These are phyloP conservation scores for Fusarium mexicanum DNA, from an alignment of 2,329 filamentous ascomycete genomes.

Conservation along the genomic window DNA sequence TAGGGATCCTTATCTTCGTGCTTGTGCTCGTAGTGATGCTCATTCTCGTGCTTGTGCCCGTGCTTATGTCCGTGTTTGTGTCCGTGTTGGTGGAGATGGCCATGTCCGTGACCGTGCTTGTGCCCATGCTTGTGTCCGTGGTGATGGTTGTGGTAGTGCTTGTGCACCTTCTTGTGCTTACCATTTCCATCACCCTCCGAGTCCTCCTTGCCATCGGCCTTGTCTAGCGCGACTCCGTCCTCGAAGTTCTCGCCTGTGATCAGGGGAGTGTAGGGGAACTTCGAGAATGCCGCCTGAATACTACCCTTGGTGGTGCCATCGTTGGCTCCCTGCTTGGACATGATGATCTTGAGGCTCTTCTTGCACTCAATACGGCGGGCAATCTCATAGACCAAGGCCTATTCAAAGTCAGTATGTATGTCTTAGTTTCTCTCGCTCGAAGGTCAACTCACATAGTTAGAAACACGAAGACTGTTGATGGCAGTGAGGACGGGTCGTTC, in stretches of 20 bases:
- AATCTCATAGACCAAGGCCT: slow-evolving; percentile 44
- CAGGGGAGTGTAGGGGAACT: slow-evolving; percentile 42
- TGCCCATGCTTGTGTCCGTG: slow-evolving; percentile 2
- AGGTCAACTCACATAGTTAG: slow-evolving; percentile 37
- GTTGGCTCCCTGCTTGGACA: slow-evolving; percentile 45
- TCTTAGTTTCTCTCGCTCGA: background rate
- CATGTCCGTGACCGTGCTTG: background rate
- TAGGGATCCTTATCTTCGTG: background rate
- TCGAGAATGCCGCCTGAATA: slow-evolving; percentile 41
- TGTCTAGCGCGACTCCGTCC: slow-evolving; percentile 18
- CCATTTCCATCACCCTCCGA: background rate
- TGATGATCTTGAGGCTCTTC: slow-evolving; percentile 36
- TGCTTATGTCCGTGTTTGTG: slow-evolving; percentile 3
- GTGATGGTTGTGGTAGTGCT: slow-evolving; percentile 10
- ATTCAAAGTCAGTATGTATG: background rate
- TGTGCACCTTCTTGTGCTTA: slow-evolving; percentile 5
- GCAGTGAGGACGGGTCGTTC: slow-evolving; percentile 43
- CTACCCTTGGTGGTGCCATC: slow-evolving; percentile 43
- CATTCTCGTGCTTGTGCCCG: background rate
- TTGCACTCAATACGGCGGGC: slow-evolving; percentile 43
- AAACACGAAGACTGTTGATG: slow-evolving; percentile 43
- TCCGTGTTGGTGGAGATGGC: background rate
- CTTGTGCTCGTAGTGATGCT: background rate
- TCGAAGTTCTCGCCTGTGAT: slow-evolving; percentile 45
- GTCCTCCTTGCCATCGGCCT: background rate